These are phyloP conservation scores for Thinopyrum elongatum DNA, from an alignment of 176 grass and related monocot genomes.

Conservation along the genomic window DNA sequence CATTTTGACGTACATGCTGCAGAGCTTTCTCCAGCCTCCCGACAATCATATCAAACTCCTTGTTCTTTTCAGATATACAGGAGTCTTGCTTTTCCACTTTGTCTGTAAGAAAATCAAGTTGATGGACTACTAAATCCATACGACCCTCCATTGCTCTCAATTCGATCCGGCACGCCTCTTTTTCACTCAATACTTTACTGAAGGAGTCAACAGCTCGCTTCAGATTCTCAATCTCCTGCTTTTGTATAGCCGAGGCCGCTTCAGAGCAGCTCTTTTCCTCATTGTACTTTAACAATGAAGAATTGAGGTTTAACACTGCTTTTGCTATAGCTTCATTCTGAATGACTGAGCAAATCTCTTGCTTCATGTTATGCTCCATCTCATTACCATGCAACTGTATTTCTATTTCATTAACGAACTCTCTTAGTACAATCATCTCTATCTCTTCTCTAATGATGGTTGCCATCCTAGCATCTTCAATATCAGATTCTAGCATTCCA, in stretches of 20 bases:
- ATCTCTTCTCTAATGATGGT: slow-evolving; percentile 35
- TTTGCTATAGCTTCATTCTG: slow-evolving; percentile 37
- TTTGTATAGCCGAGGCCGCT: slow-evolving; percentile 27
- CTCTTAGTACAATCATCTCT: slow-evolving; percentile 41
- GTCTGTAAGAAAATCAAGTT: slow-evolving; percentile 44
- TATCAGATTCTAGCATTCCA: slow-evolving; percentile 25
- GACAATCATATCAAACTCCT: slow-evolving; percentile 36
- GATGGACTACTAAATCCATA: slow-evolving; percentile 26
- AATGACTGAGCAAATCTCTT: slow-evolving; percentile 41
- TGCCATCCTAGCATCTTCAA: slow-evolving; percentile 40
- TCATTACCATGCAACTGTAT: slow-evolving; percentile 35
- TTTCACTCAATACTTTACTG: slow-evolving; percentile 30
- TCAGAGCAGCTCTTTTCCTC: slow-evolving; percentile 19
- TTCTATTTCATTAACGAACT: slow-evolving; percentile 32
- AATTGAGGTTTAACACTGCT: slow-evolving; percentile 42
- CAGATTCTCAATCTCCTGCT: slow-evolving; percentile 44
- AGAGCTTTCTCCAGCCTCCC: slow-evolving; percentile 41
- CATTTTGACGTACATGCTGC: slow-evolving; percentile 43
- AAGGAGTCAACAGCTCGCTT: slow-evolving; percentile 40
- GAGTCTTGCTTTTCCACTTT: slow-evolving; percentile 47
- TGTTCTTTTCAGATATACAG: slow-evolving; percentile 36
- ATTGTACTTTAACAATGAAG: slow-evolving; percentile 12
- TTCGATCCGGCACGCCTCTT: slow-evolving; percentile 42
- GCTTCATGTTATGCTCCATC: slow-evolving; percentile 31
- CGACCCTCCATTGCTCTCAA: slow-evolving; percentile 26